Base-by-base conservation (phyloP, 192 early-diverging fungal genomes). In the Diversispora eburnea region DNA sequence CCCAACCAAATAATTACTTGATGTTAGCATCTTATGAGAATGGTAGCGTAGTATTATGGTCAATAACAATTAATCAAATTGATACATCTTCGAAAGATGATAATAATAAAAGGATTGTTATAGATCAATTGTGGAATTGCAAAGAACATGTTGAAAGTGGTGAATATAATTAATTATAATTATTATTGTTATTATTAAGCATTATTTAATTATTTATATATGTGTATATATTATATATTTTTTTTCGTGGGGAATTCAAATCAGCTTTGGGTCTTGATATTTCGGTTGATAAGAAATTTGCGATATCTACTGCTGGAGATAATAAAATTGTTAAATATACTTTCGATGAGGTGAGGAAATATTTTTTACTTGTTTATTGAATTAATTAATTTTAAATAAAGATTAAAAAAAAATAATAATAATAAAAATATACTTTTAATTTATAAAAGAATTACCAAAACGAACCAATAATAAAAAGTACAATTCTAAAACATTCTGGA, bases 1-100 rank as follows among this genome's bases (percentile, higher is more conserved):
- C 61, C 5, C 3, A 15, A n/a, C 12, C 22, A 10, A 51, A 51
- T 12, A 56, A 43, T 3, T 75, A 76, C 45, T 69, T 76, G 12
- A 73, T 82, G 69, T n/a, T 82, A 49, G 76, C 69, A 45, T 78
- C 64, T 4, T 82, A 79, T 47, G 81, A 82, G 55, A 75, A 76
- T 76, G 81, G 78, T 9, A 61, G 74, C 8, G 74, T 82, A 5
- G 33, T 48, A 5, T 71, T 82, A 15, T 79, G 71, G 46, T 62
- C 79, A 8, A 46, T 47, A 0, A 49, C 20, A 8, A 33, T 9
- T 41, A 47, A 39, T 45, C 48, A 5, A 10, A 68, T 12, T 7
- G 19, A 43, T 19, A 22, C 8, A 25, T 4, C 13, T 10, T 33
- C 33, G 13, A 48, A 20, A 64, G 6, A 59, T 2, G n/a, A 15